Evolutionary conservation across 768 basidiomycete genomes (phyloP).

Genomic region (Candolleomyces aberdarensis): DNA sequence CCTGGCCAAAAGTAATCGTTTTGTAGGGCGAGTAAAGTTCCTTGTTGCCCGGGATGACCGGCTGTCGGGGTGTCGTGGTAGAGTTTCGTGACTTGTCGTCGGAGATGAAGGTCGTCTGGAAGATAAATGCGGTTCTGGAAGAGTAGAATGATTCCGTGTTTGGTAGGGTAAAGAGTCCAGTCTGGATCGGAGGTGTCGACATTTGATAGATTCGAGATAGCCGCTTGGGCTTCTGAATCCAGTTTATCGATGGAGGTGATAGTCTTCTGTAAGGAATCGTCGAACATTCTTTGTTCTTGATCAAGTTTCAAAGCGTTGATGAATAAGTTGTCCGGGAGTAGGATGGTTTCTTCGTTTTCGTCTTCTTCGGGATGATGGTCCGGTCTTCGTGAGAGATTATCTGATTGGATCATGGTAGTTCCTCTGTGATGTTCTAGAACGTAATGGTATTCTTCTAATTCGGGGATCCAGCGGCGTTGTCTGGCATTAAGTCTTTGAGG

Average conservation of each 20-base stretch:
- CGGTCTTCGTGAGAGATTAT: constrained; percentile 15
- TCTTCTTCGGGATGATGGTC: too few relatives aligned
- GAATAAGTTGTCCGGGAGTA: constrained; percentile 11
- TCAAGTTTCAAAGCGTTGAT: constrained; percentile 15
- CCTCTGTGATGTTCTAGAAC: constrained; percentile 26
- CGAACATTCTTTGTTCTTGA: constrained; percentile 9
- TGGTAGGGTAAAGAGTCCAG: constrained; percentile 2
- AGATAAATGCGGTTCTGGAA: background rate
- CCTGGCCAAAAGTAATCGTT: too few relatives aligned
- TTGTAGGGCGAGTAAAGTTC: too few relatives aligned
- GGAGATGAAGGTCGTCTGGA: constrained; percentile 1
- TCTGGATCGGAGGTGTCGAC: constrained; percentile 1
- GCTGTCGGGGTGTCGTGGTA: too few relatives aligned
- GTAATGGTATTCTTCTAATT: constrained; percentile 23
- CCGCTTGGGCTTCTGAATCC: background rate
- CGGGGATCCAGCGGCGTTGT: constrained; percentile 21
- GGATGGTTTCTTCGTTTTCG: too few relatives aligned
- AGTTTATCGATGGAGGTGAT: background rate
- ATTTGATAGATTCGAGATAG: background rate
- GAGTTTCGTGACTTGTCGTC: background rate
- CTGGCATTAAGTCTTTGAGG: constrained; percentile 24
- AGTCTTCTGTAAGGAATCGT: constrained; percentile 10
- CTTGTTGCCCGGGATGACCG: too few relatives aligned
- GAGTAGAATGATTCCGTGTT: constrained; percentile 2
- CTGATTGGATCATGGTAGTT: constrained; percentile 10